Percentiles rank a stretch among this genome's conserved stretches.
These are phyloP conservation scores for Plasmodium chabaudi DNA, from an alignment of 169 alveolate genomes.

Conservation along the genomic window DNA sequence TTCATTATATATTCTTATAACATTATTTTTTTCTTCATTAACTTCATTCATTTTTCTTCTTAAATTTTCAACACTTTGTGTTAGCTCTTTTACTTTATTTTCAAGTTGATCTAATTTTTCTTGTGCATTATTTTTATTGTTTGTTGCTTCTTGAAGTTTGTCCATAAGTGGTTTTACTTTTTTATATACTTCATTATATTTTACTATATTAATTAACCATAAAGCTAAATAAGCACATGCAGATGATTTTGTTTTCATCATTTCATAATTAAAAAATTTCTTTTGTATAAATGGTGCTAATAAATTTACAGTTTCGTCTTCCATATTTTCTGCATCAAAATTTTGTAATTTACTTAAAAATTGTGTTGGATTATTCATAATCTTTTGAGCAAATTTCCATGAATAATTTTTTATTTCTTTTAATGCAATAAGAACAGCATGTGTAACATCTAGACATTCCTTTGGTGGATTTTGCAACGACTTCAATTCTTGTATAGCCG, in stretches of 20 bases:
- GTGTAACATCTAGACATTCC: constrained; percentile 93
- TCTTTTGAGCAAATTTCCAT: constrained; percentile 93
- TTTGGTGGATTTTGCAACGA: constrained; percentile 95
- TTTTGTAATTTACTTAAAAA: constrained; percentile 92
- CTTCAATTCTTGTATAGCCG: constrained; percentile 95
- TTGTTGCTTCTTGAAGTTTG: constrained; percentile 92
- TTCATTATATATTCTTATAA: constrained; percentile 92
- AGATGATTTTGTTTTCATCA: constrained; percentile 93
- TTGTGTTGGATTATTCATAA: constrained; percentile 94
- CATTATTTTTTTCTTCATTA: constrained; percentile 88
- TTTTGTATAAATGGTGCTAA: constrained; percentile 91
- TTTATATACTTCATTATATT: constrained; percentile 94
- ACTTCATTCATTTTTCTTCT: constrained; percentile 93
- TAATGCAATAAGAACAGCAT: constrained; percentile 93
- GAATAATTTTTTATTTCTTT: constrained; percentile 93
- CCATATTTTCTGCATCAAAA: constrained; percentile 94
- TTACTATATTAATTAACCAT: constrained; percentile 95
- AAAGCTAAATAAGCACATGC: constrained; percentile 96
- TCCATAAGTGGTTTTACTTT: constrained; percentile 95
- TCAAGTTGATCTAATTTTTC: constrained; percentile 92
- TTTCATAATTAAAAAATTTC: constrained; percentile 92
- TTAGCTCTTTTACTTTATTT: constrained; percentile 91
- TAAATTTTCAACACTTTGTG: constrained; percentile 87
- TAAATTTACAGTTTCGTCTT: constrained; percentile 92
- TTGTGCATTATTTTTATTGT: constrained; percentile 91